Evolutionary conservation across 2,329 filamentous ascomycete genomes (phyloP).

Genomic region (Coniochaeta ligniaria): DNA sequence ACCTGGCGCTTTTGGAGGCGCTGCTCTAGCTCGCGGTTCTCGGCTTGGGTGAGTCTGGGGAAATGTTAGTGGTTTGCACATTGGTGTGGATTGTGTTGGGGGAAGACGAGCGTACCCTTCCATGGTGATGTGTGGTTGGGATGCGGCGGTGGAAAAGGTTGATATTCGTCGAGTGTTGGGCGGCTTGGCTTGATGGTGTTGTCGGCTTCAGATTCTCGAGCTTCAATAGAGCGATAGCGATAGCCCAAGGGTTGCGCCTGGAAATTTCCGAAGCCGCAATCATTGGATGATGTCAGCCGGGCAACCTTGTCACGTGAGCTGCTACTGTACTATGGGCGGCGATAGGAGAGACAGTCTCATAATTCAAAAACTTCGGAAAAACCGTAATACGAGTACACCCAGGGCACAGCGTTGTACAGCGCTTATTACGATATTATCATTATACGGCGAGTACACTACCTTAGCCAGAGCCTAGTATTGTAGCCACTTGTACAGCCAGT

Average conservation of each 20-base stretch:
- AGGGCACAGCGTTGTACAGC: too few species aligned
- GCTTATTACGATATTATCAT: too few species aligned
- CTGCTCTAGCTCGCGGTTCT: slow-evolving; percentile 88
- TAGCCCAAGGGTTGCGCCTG: background rate
- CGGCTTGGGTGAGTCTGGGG: slow-evolving; percentile 58
- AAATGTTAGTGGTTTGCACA: background rate
- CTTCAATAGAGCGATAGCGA: background rate
- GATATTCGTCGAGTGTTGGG: background rate
- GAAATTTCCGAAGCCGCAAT: background rate
- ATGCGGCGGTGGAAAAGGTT: background rate
- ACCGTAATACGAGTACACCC: too few species aligned
- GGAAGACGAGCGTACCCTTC: background rate
- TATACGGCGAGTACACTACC: too few species aligned
- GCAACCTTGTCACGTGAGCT: background rate
- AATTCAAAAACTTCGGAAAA: too few species aligned
- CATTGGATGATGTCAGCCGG: background rate
- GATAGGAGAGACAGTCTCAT: too few species aligned
- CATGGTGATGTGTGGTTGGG: background rate
- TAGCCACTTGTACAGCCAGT: too few species aligned
- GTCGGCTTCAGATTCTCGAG: background rate
- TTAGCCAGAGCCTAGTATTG: too few species aligned
- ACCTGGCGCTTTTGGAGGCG: slow-evolving; percentile 98
- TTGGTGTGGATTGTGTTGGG: too few species aligned
- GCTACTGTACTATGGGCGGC: too few species aligned
- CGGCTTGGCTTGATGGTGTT: background rate